A percentile compares a stretch with the other conserved stretches of the same genome.
Conservation (phyloP, 2,329 filamentous ascomycete species). For the Orbilia ellipsospora region DNA sequence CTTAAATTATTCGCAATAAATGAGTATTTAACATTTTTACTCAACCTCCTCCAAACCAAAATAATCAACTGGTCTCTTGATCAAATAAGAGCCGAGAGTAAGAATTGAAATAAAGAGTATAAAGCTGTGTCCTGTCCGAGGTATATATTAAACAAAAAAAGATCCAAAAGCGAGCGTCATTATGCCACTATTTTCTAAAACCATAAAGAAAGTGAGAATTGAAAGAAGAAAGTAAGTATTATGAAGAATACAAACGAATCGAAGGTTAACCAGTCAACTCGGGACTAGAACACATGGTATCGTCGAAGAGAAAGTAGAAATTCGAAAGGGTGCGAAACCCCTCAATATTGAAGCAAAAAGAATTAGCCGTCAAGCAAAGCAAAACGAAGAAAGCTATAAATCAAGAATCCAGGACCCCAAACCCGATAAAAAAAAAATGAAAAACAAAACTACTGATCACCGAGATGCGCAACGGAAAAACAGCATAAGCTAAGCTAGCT, state of each 20-base stretch:
- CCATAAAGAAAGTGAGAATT: neutral
- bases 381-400: neutral
- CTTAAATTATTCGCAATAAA: too few relatives aligned
- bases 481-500: conserved; percentile 14
- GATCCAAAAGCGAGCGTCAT: neutral
- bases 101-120: too few relatives aligned
- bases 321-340: neutral
- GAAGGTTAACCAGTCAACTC: neutral
- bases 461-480: conserved; percentile 17
- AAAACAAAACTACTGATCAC: neutral
- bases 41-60: too few relatives aligned
- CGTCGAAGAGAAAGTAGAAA: conserved; percentile 11
- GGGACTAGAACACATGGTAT: conserved; percentile 10
- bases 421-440: conserved; percentile 40
- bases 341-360: too few relatives aligned
- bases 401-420: conserved; percentile 52
- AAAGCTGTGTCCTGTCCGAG: too few relatives aligned
- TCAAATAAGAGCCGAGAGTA: too few relatives aligned
- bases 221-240: conserved; percentile 3
- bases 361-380: neutral
- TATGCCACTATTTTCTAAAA: neutral
- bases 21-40: too few relatives aligned
- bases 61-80: too few relatives aligned
- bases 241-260: conserved; percentile 24
- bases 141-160: neutral